Evolutionary conservation across 306 rosid species (phyloP).

Genomic region (Sophora flavescens): DNA sequence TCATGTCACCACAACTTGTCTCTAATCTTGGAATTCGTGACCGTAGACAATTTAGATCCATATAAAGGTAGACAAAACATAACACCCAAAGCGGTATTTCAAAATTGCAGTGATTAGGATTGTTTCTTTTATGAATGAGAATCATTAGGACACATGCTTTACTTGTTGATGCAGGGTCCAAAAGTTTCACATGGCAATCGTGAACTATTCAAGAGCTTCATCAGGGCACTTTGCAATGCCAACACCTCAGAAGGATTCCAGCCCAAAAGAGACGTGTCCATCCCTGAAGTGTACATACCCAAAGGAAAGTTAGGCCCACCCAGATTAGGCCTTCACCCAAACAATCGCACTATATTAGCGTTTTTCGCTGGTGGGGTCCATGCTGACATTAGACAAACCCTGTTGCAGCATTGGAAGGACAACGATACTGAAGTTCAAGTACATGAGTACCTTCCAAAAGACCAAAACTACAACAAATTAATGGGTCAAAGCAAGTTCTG

Average conservation of each 20-base stretch:
- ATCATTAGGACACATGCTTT: background rate
- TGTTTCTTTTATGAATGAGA: background rate
- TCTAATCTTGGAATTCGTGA: too few species aligned
- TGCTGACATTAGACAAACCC: constrained; percentile 53
- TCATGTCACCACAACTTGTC: background rate
- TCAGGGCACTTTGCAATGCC: constrained; percentile 76
- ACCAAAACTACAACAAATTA: constrained; percentile 56
- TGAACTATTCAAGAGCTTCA: constrained; percentile 57
- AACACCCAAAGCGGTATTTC: too few species aligned
- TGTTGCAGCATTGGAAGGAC: constrained; percentile 71
- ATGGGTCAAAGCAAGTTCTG: constrained; percentile 79
- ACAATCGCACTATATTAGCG: constrained; percentile 55
- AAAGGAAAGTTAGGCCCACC: constrained; percentile 59
- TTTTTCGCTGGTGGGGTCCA: constrained; percentile 77
- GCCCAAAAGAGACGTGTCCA: constrained; percentile 67
- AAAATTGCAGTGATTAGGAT: too few species aligned
- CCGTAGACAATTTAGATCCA: too few species aligned
- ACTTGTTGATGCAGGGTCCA: constrained; percentile 60
- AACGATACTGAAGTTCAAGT: constrained; percentile 68
- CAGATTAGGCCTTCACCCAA: constrained; percentile 47
- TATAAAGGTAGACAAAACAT: too few species aligned
- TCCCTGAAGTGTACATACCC: constrained; percentile 68
- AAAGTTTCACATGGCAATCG: constrained; percentile 60
- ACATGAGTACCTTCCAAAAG: constrained; percentile 62
- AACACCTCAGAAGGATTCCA: constrained; percentile 74